Evolutionary conservation across 805 yeast genomes (phyloP), one percentile per base, ranked within the genome.

Genomic region (Kazachstania bromeliacearum): DNA sequence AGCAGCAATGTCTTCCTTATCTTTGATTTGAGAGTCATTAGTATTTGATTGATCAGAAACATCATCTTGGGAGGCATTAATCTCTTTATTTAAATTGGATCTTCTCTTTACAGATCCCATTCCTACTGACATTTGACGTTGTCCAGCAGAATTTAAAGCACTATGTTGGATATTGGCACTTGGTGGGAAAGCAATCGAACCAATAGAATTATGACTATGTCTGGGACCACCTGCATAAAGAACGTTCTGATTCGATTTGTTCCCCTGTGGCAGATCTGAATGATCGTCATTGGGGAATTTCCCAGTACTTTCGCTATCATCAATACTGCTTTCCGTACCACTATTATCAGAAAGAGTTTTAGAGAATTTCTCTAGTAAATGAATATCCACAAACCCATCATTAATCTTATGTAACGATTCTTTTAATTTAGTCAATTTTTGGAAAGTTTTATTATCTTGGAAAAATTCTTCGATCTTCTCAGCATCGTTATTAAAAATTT

Each of bases 321-420:
- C 30, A 14, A n/a, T 27, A 10, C 30, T 31, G 17, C 19, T 32
- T 15, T 37, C 36, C 23, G 19, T 32, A n/a, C 29, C 21, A 35
- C 51, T 53, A 20, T 50, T 50, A 3, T 47, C 46, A 25, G 57
- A 52, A 22, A 44, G 36, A 14, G 55, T 59, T 39, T 60, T 63
- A 16, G 67, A 57, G 2, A 73, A 66, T 37, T 71, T 70, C 50
- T 70, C 67, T 46, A 78, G 57, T 21, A 77, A 52, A 0, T 68
- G 65, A 28, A 73, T 46, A 55, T 79, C 83, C 53, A 77, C 55
- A 45, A 69, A 68, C 1, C 85, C 85, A 52, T 78, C 80, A 52
- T 79, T 85, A 31, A 76, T 69, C 6, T 77, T 70, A 40, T 70
- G 70, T 50, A 78, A 58, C 20, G 75, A 70, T 9, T 67, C 67